phyloP scores from a whole-genome alignment of 257 asterid genomes.

The Gardenia jasminoides region DNA sequence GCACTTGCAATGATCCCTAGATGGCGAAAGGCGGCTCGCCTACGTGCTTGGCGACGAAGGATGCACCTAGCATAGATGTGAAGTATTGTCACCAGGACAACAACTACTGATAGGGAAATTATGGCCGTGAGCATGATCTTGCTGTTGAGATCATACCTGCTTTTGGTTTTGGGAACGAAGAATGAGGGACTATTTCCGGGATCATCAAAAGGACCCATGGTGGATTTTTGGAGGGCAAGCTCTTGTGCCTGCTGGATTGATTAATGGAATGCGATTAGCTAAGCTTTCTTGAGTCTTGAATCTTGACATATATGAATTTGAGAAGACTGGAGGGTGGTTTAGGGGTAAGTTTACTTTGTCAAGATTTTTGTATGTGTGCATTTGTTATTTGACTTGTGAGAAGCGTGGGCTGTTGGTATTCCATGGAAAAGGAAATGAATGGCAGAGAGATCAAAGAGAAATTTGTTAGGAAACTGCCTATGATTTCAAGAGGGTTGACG shows the following conservation, averaged over 20 bases:
- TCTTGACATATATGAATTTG: background rate
- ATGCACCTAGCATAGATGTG: conserved; percentile 66
- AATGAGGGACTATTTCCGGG: background rate
- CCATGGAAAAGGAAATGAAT: conserved; percentile 11
- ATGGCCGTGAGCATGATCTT: conserved; percentile 77
- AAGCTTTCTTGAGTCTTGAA: background rate
- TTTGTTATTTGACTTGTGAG: conserved; percentile 11
- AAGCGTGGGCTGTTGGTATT: conserved; percentile 27
- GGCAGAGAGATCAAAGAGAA: background rate
- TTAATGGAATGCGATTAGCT: background rate
- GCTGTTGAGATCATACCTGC: conserved; percentile 38
- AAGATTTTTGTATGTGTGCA: background rate
- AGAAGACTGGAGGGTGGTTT: background rate
- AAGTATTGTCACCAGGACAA: conserved; percentile 52
- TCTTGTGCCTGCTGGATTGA: background rate
- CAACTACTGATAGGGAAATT: conserved; percentile 56
- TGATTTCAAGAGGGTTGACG: conserved; percentile 34
- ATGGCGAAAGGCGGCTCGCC: conserved; percentile 38
- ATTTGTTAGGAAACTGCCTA: background rate
- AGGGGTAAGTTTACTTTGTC: background rate
- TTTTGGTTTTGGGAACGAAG: background rate
- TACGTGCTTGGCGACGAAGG: conserved; percentile 71
- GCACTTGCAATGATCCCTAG: conserved; percentile 32
- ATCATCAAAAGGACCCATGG: conserved; percentile 45
- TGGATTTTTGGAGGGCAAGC: background rate